Base-by-base conservation (phyloP, 2,329 filamentous ascomycete species). In the Trichoderma oligosporum region DNA sequence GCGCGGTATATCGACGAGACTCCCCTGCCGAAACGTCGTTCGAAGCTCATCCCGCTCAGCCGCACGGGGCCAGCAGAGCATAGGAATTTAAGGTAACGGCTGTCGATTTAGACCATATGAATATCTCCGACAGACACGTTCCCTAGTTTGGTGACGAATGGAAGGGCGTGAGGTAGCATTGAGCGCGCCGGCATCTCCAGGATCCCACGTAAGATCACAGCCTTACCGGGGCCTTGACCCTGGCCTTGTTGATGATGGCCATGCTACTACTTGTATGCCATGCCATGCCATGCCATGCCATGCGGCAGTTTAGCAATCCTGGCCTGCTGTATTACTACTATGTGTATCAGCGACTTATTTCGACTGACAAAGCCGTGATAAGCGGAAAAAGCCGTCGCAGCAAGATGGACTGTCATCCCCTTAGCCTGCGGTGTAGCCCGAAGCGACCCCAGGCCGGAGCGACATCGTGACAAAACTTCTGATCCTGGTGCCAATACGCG, bases 131-230 rank as follows among this genome's bases (percentile, higher is more conserved):
- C 24, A 46, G 24, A 25, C 52, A 36, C 27, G 31, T 55, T n/a
- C 51, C 51, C 51, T 27, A 25, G 24, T 20, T 25, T 27, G 51
- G 16, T 25, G 39, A 9, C 31, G n/a, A 55, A 11, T 6, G 35
- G 5, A 39, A 7, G 35, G 35, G 35, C 35, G 35, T 39, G 12
- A 41, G 24, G 53, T 56, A 41, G 53, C 33, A 56, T 39, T 48
- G 31, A 24, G 24, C 46, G 33, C 53, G n/a, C n/a, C n/a, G 35
- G 42, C 20, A 48, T 56, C 53, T 33, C 36, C 36, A 46, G 53
- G 25, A 56, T 56, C 44, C 35, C 44, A 56, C 24, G 18, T 48
- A 48, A 56, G 42, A 56, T 48, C 53, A 56, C 49, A 56, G 42
- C 44, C 53, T 56, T 56, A 41, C 42, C 22, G 33, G 41, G 33